These are phyloP conservation scores for Begonia masoniana DNA, from an alignment of 306 rosid genomes.

Conservation along the genomic window DNA sequence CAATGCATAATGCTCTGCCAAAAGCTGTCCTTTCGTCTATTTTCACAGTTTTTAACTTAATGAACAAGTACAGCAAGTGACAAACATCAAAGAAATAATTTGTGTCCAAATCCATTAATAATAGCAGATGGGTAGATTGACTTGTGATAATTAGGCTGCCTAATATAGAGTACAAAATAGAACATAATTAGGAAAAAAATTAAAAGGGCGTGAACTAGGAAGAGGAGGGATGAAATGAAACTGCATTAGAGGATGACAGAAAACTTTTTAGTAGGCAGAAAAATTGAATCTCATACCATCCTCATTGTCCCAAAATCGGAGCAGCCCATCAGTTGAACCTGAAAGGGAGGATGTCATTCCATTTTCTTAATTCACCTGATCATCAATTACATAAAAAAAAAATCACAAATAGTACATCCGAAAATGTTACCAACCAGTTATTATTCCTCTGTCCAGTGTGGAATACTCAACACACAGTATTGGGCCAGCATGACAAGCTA, in stretches of 20 bases:
- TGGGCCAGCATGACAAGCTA: slow-evolving; percentile 99
- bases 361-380: not conserved
- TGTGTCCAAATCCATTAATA: not conserved
- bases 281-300: slow-evolving; percentile 51
- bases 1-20: no score
- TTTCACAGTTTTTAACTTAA: no score
- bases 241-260: slow-evolving; percentile 10
- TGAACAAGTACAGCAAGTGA: slow-evolving; percentile 3
- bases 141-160: no score
- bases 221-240: no score
- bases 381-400: no score
- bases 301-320: slow-evolving; percentile 94
- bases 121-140: not conserved
- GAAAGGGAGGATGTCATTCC: slow-evolving; percentile 22
- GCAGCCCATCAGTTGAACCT: slow-evolving; percentile 94
- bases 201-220: no score
- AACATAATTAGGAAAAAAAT: no score
- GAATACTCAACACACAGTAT: slow-evolving; percentile 84
- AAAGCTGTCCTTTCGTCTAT: no score
- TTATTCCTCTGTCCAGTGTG: slow-evolving; percentile 73
- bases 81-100: no score
- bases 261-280: slow-evolving; percentile 3
- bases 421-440: slow-evolving; percentile 38
- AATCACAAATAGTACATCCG: no score
- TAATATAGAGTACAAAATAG: no score